Percentiles rank a stretch among this genome's conserved stretches.
These are phyloP conservation scores for Posidonia australis DNA, from an alignment of 106 monocot genomes.

Conservation along the genomic window DNA sequence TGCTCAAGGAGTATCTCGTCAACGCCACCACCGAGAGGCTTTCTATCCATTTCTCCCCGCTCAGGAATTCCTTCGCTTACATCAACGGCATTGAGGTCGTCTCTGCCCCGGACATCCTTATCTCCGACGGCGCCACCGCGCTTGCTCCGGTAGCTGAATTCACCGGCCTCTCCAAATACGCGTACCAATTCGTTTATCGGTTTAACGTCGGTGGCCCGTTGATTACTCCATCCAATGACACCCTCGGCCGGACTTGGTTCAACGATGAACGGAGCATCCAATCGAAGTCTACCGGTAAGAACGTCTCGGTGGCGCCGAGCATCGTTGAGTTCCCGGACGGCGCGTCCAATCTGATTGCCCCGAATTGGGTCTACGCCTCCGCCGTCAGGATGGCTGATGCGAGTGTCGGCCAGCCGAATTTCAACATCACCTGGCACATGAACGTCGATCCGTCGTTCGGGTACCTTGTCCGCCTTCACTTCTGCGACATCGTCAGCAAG, in stretches of 20 bases:
- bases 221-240: constrained; percentile 61
- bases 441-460: constrained; percentile 23
- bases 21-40: constrained; percentile 50
- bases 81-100: constrained; percentile 79
- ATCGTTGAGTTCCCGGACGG: constrained; percentile 15
- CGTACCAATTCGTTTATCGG: constrained; percentile 50
- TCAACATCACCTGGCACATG: constrained; percentile 30
- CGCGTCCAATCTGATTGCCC: constrained; percentile 15
- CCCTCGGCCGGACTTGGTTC: constrained; percentile 44
- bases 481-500: constrained; percentile 39
- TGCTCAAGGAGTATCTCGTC: constrained; percentile 59
- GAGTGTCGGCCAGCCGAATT: constrained; percentile 8
- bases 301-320: constrained; percentile 7
- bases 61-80: constrained; percentile 50
- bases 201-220: constrained; percentile 62
- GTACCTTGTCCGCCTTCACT: constrained; percentile 32
- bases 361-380: constrained; percentile 24
- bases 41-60: constrained; percentile 43
- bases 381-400: constrained; percentile 19
- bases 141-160: constrained; percentile 17
- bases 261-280: constrained; percentile 24
- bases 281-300: constrained; percentile 17
- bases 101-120: constrained; percentile 47
- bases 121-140: constrained; percentile 29
- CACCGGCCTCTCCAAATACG: constrained; percentile 30